These are phyloP conservation scores for Pichia membranifaciens DNA, from an alignment of 805 yeast genomes.

Conservation along the genomic window DNA sequence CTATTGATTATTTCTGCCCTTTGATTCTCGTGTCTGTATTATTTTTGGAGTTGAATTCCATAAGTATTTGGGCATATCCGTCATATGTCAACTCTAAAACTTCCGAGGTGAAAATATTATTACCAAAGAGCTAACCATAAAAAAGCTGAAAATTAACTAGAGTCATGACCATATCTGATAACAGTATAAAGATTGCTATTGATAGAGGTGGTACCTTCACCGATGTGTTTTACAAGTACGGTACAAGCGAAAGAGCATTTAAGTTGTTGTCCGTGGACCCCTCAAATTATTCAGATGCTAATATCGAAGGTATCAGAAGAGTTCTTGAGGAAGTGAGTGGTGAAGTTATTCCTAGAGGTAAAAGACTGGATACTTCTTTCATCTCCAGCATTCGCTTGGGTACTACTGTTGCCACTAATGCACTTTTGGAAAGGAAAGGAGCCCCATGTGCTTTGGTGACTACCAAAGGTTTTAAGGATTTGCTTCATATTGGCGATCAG, in stretches of 20 bases:
- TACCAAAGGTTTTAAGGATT: constrained; percentile 84
- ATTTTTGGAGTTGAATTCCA: too few species aligned
- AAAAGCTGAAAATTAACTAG: background rate
- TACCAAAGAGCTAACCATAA: too few species aligned
- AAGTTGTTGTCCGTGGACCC: constrained; percentile 88
- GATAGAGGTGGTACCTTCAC: constrained; percentile 87
- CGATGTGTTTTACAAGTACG: constrained; percentile 54
- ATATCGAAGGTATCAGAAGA: constrained; percentile 84
- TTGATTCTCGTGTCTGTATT: too few species aligned
- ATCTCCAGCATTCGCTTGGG: constrained; percentile 81
- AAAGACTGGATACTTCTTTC: constrained; percentile 52
- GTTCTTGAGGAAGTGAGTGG: constrained; percentile 58
- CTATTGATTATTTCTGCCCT: too few species aligned
- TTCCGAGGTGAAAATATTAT: too few species aligned
- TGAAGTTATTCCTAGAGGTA: constrained; percentile 49
- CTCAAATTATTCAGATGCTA: constrained; percentile 81
- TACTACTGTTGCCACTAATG: constrained; percentile 94
- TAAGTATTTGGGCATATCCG: too few species aligned
- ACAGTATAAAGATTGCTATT: background rate
- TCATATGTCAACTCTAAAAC: too few species aligned
- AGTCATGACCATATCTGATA: background rate
- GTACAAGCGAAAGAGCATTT: constrained; percentile 50
- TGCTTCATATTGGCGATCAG: constrained; percentile 81
- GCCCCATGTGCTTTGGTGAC: constrained; percentile 80
- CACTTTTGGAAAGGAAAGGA: constrained; percentile 88